phyloP scores from a whole-genome alignment of 768 basidiomycete genomes.

The Lactifluus volemus region DNA sequence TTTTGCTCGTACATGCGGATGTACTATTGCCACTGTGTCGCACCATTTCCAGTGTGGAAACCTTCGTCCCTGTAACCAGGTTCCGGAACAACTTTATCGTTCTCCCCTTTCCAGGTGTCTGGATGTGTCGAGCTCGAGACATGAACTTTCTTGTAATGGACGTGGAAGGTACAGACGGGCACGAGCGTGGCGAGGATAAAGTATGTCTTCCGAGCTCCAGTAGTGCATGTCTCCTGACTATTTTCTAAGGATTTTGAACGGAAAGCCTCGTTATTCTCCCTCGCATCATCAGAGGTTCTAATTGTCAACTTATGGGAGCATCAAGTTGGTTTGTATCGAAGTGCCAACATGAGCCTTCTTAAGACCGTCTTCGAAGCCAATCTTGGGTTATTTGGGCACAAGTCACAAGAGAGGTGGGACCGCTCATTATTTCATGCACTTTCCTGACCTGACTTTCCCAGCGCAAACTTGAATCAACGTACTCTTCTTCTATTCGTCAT shows the following conservation, averaged over 20 bases:
- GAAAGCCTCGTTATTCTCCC: constrained; percentile 94
- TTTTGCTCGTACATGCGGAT: background rate
- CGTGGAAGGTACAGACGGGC: constrained; percentile 96
- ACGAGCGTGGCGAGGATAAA: constrained; percentile 98
- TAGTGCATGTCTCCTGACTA: background rate
- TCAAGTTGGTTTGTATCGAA: constrained; percentile 96
- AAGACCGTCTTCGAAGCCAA: constrained; percentile 99
- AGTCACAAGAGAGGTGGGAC: constrained; percentile 44
- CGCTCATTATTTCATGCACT: background rate
- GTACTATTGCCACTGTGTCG: too few species aligned
- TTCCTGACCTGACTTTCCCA: constrained; percentile 21
- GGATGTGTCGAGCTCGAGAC: constrained; percentile 37
- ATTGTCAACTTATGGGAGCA: constrained; percentile 99
- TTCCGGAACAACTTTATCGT: too few species aligned
- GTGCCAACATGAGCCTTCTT: constrained; percentile 97
- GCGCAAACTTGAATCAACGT: constrained; percentile 46
- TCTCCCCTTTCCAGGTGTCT: constrained; percentile 46
- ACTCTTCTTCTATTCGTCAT: constrained; percentile 99
- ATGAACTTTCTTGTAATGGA: constrained; percentile 97
- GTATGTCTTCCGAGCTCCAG: constrained; percentile 29
- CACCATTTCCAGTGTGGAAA: background rate
- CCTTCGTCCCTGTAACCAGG: too few species aligned
- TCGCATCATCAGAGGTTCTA: constrained; percentile 92
- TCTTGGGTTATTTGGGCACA: constrained; percentile 85
- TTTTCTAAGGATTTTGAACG: constrained; percentile 84